A percentile compares a stretch with the other conserved stretches of the same genome.
Conservation (phyloP, 116 monocot genomes). For the Thalassia testudinum region DNA sequence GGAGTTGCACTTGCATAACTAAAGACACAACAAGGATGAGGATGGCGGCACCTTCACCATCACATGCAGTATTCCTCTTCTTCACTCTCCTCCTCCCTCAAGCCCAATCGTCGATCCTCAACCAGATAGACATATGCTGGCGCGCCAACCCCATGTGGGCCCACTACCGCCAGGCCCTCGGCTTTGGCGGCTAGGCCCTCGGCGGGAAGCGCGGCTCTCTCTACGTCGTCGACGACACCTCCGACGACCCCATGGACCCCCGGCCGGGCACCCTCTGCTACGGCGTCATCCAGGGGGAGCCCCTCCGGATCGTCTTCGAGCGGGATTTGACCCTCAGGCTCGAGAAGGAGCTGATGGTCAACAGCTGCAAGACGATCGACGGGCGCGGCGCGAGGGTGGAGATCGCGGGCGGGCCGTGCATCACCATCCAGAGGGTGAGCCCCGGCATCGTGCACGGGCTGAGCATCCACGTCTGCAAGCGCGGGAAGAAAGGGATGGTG, state of each 20-base stretch:
- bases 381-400: slow-evolving; percentile 23
- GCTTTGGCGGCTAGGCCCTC: slow-evolving; percentile 13
- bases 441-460: slow-evolving; percentile 37
- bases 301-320: slow-evolving; percentile 50
- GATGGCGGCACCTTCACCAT: too few relatives aligned
- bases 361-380: slow-evolving; percentile 37
- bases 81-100: too few relatives aligned
- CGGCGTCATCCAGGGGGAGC: slow-evolving; percentile 31
- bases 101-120: too few relatives aligned
- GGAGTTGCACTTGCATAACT: too few relatives aligned
- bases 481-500: slow-evolving; percentile 14
- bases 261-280: slow-evolving; percentile 35
- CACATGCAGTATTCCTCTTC: too few relatives aligned
- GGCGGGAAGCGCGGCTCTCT: slow-evolving; percentile 25
- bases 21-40: too few relatives aligned
- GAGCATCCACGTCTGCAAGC: slow-evolving; percentile 15
- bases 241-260: slow-evolving; percentile 22
- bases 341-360: slow-evolving; percentile 31
- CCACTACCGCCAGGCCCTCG: too few relatives aligned
- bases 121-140: too few relatives aligned
- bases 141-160: too few relatives aligned
- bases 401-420: slow-evolving; percentile 30
- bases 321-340: slow-evolving; percentile 31
- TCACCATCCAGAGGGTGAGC: slow-evolving; percentile 19
- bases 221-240: slow-evolving; percentile 46